Evolutionary conservation across 2,329 filamentous ascomycete species (phyloP).

Genomic region (Raffaelea deltoideospora): DNA sequence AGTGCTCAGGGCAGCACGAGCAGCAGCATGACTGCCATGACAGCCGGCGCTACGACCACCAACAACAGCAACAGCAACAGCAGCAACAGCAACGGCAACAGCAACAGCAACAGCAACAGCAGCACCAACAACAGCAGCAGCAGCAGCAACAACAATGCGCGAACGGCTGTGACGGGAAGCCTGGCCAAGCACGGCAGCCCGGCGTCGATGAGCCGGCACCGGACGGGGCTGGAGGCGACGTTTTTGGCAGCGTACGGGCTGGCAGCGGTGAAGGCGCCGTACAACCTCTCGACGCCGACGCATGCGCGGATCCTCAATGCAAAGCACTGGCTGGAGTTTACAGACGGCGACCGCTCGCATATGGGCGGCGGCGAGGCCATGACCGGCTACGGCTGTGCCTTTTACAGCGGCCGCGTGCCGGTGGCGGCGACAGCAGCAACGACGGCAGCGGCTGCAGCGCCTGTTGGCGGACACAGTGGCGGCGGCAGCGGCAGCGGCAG

Average conservation of each 20-base stretch:
- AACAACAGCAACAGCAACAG: not conserved
- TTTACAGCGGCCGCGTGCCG: constrained; percentile 25
- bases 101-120: constrained; percentile 2
- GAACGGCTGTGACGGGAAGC: not conserved
- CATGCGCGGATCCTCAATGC: constrained; percentile 33
- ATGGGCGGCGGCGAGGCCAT: constrained; percentile 19
- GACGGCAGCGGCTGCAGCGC: constrained; percentile 3
- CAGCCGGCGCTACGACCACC: too few species aligned
- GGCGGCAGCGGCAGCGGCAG: too few species aligned
- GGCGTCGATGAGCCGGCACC: constrained; percentile 4
- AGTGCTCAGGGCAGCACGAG: not conserved
- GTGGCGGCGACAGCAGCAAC: constrained; percentile 1
- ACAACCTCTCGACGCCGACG: constrained; percentile 33
- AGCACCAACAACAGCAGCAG: not conserved
- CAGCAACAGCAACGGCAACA: not conserved
- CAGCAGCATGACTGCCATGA: too few species aligned
- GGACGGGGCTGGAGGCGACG: constrained; percentile 21
- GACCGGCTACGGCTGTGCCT: constrained; percentile 37
- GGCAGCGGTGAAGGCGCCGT: constrained; percentile 32
- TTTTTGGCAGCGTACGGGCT: constrained; percentile 40
- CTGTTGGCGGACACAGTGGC: too few species aligned
- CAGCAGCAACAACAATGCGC: too few species aligned
- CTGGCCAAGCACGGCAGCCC: not conserved
- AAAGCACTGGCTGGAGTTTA: constrained; percentile 38
- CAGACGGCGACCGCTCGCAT: constrained; percentile 15